Percentiles rank a stretch among this genome's conserved stretches.
These are phyloP conservation scores for Brasenia schreberi DNA, from an alignment of 164 flowering plant genomes.

Conservation along the genomic window DNA sequence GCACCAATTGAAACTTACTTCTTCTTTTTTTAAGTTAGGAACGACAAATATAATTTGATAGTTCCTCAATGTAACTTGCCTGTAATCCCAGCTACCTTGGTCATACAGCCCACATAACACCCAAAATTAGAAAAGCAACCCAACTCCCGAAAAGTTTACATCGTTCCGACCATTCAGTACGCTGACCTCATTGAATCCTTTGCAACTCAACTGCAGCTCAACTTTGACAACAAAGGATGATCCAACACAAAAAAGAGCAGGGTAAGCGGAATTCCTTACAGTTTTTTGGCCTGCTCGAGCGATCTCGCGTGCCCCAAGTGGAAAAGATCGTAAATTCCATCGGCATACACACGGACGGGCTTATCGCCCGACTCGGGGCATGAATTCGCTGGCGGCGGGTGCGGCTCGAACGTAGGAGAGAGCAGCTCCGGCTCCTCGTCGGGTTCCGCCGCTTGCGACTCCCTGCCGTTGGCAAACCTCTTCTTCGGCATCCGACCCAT, in stretches of 20 bases:
- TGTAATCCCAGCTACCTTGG: too few species aligned
- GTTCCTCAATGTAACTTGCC: too few species aligned
- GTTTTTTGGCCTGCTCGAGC: conserved; percentile 87
- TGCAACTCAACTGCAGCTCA: background rate
- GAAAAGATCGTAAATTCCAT: conserved; percentile 70
- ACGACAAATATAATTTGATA: too few species aligned
- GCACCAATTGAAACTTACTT: too few species aligned
- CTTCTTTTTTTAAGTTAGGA: too few species aligned
- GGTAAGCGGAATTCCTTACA: conserved; percentile 15
- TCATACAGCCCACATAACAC: too few species aligned
- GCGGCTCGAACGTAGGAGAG: background rate
- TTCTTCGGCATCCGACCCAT: background rate
- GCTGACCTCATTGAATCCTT: background rate
- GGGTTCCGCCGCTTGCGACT: background rate
- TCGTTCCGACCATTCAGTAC: background rate
- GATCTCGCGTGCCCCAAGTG: conserved; percentile 92
- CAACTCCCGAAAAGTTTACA: background rate
- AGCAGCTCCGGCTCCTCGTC: conserved; percentile 1
- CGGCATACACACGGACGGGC: conserved; percentile 14
- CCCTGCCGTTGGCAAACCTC: background rate
- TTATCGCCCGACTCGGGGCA: conserved; percentile 2
- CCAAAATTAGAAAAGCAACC: too few species aligned
- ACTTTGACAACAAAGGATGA: background rate
- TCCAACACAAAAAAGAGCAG: background rate
- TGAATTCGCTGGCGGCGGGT: conserved; percentile 3